Evolutionary conservation across 176 grass and related monocot genomes (phyloP).

Genomic region (Otatea glauca): DNA sequence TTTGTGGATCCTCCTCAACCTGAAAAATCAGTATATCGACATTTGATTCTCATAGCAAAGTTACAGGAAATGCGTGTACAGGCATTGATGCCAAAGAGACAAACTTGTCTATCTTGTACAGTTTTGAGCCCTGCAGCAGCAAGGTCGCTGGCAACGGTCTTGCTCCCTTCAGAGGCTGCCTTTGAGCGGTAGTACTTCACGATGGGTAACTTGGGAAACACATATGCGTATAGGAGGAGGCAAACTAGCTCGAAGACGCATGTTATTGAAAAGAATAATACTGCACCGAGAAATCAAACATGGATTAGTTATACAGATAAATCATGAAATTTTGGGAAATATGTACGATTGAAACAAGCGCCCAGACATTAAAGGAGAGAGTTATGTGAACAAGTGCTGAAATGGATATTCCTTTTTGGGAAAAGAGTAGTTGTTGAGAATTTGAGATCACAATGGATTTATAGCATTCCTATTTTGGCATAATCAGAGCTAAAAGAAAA

Average conservation of each 20-base stretch:
- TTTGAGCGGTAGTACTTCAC: conserved; percentile 74
- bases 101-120: conserved; percentile 37
- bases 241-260: conserved; percentile 65
- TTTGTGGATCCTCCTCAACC: conserved; percentile 81
- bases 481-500: neutral
- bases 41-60: neutral
- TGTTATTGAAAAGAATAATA: conserved; percentile 74
- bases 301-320: neutral
- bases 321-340: neutral
- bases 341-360: conserved; percentile 6
- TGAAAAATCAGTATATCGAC: conserved; percentile 28
- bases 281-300: conserved; percentile 42
- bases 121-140: conserved; percentile 57
- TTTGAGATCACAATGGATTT: neutral
- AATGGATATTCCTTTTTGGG: conserved; percentile 6
- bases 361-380: neutral
- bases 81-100: neutral
- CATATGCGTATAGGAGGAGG: conserved; percentile 69
- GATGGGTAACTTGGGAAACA: conserved; percentile 91
- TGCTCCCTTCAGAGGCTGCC: conserved; percentile 71
- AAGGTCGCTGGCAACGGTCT: conserved; percentile 64
- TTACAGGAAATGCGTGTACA: neutral
- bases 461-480: neutral
- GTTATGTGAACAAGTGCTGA: neutral
- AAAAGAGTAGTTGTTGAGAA: neutral